These are phyloP conservation scores for Corylus heterophylla DNA, from an alignment of 306 rosid species.

Conservation along the genomic window DNA sequence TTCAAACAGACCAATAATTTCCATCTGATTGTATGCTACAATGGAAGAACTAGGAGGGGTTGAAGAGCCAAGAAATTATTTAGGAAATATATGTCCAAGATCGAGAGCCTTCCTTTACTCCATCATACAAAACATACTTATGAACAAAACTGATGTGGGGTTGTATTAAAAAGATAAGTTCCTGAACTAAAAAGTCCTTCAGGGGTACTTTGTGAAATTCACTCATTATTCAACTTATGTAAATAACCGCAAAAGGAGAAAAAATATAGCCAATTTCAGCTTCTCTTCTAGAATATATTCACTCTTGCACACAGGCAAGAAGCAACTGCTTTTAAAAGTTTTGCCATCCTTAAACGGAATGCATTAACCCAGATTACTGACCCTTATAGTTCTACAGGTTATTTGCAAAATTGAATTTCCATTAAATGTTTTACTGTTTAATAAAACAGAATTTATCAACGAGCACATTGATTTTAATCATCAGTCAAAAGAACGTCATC, in stretches of 20 bases:
- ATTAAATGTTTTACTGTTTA: neutral
- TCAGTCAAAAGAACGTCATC: neutral
- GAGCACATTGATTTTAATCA: neutral
- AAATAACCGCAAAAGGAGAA: neutral
- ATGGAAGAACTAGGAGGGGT: neutral
- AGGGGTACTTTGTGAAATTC: neutral
- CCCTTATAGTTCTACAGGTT: neutral
- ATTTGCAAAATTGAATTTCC: neutral
- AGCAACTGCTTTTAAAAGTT: neutral
- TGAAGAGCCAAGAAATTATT: neutral
- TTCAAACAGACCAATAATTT: neutral
- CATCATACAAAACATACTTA: neutral
- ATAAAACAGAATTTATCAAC: neutral
- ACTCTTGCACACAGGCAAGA: neutral
- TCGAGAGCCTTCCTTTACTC: neutral
- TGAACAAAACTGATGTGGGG: neutral
- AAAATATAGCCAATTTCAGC: neutral
- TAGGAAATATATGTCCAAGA: conserved; percentile 11
- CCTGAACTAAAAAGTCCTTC: neutral
- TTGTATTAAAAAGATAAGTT: neutral
- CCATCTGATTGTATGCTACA: neutral
- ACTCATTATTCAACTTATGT: neutral
- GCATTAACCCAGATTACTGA: neutral
- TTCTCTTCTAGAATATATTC: neutral
- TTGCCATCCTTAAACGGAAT: neutral